phyloP scores from a whole-genome alignment of 345 rosid genomes.

The Brassica cretica region DNA sequence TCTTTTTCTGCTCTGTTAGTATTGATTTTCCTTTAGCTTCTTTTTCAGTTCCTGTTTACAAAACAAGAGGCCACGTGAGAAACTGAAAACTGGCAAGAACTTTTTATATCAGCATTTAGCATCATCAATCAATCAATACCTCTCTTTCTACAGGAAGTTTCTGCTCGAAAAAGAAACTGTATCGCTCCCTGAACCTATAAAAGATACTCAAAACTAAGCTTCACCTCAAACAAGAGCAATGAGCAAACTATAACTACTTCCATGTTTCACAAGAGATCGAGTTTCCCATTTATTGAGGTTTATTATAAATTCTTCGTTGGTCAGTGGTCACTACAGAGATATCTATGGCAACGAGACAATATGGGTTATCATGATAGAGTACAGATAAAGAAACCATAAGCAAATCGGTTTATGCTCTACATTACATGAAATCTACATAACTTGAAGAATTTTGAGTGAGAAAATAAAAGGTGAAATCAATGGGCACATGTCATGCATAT shows the following conservation, averaged over 20 bases:
- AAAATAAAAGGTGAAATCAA: not conserved
- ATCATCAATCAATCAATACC: conserved; percentile 23
- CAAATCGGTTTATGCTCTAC: not conserved
- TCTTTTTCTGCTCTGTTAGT: conserved; percentile 75
- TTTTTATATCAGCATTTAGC: not conserved
- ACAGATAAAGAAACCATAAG: not conserved
- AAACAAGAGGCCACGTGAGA: not conserved
- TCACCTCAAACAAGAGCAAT: conserved; percentile 7
- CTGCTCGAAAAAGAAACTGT: conserved; percentile 60
- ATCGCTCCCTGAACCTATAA: conserved; percentile 76
- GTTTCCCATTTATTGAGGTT: too few relatives aligned
- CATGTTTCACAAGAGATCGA: too few relatives aligned
- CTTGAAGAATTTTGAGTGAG: not conserved
- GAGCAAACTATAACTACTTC: not conserved
- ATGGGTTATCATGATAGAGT: not conserved
- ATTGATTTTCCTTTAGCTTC: conserved; percentile 59
- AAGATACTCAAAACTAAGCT: conserved; percentile 9
- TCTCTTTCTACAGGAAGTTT: conserved; percentile 55
- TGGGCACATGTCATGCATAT: not conserved
- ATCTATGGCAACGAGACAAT: not conserved
- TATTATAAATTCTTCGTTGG: not conserved
- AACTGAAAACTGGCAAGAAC: not conserved
- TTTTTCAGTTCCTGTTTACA: conserved; percentile 45
- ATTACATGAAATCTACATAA: not conserved
- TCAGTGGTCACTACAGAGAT: not conserved